Evolutionary conservation across 257 asterid genomes (phyloP).

Genomic region (Jacaranda mimosifolia): DNA sequence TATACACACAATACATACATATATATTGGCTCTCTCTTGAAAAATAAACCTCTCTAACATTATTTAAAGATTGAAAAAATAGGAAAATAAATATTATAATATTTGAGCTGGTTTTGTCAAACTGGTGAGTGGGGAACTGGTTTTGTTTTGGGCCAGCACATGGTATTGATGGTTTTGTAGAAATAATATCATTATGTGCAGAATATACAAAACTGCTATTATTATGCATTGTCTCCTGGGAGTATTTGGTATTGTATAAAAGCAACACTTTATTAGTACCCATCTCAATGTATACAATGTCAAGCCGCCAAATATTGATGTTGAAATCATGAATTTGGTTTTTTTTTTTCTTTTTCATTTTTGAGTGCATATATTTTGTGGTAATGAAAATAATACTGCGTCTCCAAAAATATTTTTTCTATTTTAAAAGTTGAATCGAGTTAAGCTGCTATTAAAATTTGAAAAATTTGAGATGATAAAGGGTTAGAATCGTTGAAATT

Average conservation of each 20-base stretch:
- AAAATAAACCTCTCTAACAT: neutral
- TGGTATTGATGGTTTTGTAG: slow-evolving; percentile 28
- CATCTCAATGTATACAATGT: slow-evolving; percentile 7
- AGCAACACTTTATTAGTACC: neutral
- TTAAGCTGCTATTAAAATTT: too few relatives aligned
- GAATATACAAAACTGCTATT: slow-evolving; percentile 13
- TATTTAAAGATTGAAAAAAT: neutral
- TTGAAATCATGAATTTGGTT: neutral
- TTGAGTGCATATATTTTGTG: too few relatives aligned
- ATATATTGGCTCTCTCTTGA: neutral
- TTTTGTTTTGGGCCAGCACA: slow-evolving; percentile 46
- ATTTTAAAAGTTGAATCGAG: too few relatives aligned
- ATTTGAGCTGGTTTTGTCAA: slow-evolving; percentile 38
- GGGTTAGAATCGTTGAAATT: too few relatives aligned
- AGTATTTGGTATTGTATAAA: too few relatives aligned
- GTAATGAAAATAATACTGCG: too few relatives aligned
- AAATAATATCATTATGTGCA: neutral
- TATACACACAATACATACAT: too few relatives aligned
- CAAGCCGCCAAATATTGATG: slow-evolving; percentile 36
- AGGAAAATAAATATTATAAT: too few relatives aligned
- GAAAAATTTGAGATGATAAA: too few relatives aligned
- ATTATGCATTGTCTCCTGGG: neutral
- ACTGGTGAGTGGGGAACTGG: slow-evolving; percentile 41
- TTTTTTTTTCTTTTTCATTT: neutral
- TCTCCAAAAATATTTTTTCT: too few relatives aligned